These are phyloP conservation scores for Forsythia suspensa DNA, from an alignment of 257 asterid species.

Conservation along the genomic window DNA sequence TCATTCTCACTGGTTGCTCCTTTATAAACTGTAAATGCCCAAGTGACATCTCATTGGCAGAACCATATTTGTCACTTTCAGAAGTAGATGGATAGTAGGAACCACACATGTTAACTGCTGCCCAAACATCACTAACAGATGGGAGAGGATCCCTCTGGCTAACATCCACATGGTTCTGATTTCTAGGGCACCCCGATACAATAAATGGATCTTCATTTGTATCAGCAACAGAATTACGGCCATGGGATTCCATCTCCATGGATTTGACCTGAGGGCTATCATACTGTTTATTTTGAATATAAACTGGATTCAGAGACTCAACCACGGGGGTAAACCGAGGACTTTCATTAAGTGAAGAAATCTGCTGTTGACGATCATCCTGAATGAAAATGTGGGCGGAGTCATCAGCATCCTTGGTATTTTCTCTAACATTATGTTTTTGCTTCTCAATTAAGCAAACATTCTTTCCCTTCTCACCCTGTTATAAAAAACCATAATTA, in stretches of 20 bases:
- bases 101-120: slow-evolving; percentile 53
- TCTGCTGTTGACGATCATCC: slow-evolving; percentile 32
- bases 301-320: slow-evolving; percentile 31
- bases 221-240: slow-evolving; percentile 33
- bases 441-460: slow-evolving; percentile 35
- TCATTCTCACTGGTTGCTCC: slow-evolving; percentile 48
- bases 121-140: slow-evolving; percentile 61
- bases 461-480: slow-evolving; percentile 39
- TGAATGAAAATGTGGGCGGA: slow-evolving; percentile 37
- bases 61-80: slow-evolving; percentile 45
- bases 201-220: slow-evolving; percentile 37
- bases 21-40: slow-evolving; percentile 52
- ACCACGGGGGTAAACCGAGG: slow-evolving; percentile 27
- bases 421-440: slow-evolving; percentile 23
- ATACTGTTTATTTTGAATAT: slow-evolving; percentile 31
- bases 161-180: slow-evolving; percentile 41
- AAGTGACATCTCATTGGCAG: slow-evolving; percentile 55
- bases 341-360: slow-evolving; percentile 29
- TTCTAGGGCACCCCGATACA: slow-evolving; percentile 45
- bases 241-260: slow-evolving; percentile 41
- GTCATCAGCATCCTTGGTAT: slow-evolving; percentile 35
- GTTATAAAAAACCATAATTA: slow-evolving; percentile 21
- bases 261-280: slow-evolving; percentile 41
- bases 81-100: slow-evolving; percentile 51
- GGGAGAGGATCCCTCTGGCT: slow-evolving; percentile 37